phyloP scores from a whole-genome alignment of 148 eudicot genomes.

The Rhododendron simsii region DNA sequence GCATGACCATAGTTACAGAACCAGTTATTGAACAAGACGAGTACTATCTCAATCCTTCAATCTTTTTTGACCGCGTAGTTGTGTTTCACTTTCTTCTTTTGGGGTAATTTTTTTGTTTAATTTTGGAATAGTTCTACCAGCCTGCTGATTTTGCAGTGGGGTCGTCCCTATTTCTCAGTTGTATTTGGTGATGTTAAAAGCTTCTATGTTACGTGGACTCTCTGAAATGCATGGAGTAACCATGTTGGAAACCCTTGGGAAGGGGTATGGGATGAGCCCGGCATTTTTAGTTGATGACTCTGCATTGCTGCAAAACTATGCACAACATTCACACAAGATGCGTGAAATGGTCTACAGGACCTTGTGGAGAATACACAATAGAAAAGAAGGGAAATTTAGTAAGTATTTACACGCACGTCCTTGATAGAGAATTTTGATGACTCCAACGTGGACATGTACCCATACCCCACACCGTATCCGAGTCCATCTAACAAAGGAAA shows the following conservation, averaged over 20 bases:
- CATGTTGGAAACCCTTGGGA: neutral
- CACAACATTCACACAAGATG: neutral
- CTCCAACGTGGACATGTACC: neutral
- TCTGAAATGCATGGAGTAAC: neutral
- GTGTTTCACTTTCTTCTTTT: neutral
- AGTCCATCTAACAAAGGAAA: neutral
- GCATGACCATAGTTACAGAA: constrained; percentile 72
- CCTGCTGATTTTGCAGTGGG: neutral
- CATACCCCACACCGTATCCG: neutral
- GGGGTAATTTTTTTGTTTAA: neutral
- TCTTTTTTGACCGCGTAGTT: constrained; percentile 17
- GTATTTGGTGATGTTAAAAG: constrained; percentile 4
- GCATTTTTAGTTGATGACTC: neutral
- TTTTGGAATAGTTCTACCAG: neutral
- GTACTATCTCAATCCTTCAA: constrained; percentile 55
- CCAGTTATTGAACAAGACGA: constrained; percentile 56
- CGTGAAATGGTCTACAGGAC: neutral
- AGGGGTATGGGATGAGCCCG: neutral
- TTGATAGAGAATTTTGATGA: neutral
- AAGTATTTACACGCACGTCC: neutral
- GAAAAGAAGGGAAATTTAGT: neutral
- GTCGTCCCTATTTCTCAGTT: neutral
- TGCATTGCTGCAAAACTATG: neutral
- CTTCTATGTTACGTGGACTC: neutral
- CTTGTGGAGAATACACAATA: neutral